phyloP scores from a whole-genome alignment of 192 early-diverging fungal species.

The Coemansia aciculifera region DNA sequence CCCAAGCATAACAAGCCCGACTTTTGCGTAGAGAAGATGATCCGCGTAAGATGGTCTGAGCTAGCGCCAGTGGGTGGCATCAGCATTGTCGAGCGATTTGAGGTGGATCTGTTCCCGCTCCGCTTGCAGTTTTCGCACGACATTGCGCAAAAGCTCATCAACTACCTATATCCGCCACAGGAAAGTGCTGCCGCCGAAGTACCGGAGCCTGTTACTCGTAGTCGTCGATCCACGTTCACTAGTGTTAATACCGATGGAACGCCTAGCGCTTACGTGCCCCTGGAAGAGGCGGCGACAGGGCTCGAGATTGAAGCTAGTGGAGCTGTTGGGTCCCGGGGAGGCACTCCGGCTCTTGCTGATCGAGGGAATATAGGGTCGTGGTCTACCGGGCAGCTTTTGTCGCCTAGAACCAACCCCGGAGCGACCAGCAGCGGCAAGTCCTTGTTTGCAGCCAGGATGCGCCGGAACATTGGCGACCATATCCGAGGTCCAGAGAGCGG shows the following conservation, averaged over 20 bases:
- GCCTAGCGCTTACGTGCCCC: neutral
- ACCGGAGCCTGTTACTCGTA: neutral
- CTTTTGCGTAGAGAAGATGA: constrained; percentile 83
- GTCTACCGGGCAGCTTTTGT: neutral
- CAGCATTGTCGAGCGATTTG: constrained; percentile 85
- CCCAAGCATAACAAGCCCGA: constrained; percentile 62
- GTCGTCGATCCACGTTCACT: neutral
- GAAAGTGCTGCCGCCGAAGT: constrained; percentile 14
- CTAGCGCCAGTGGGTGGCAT: constrained; percentile 91
- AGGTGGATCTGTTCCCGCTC: constrained; percentile 81
- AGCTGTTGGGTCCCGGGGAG: neutral
- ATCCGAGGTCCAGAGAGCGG: constrained; percentile 4
- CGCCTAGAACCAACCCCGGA: neutral
- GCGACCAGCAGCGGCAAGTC: neutral
- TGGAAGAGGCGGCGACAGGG: neutral
- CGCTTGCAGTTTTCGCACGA: constrained; percentile 84
- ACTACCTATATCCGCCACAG: constrained; percentile 76
- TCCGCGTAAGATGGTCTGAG: constrained; percentile 76
- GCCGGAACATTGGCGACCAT: constrained; percentile 25
- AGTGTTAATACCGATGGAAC: neutral
- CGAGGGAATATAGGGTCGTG: neutral
- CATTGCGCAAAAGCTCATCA: constrained; percentile 75
- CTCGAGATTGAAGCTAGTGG: neutral
- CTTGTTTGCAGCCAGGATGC: constrained; percentile 24
- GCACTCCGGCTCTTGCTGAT: neutral